Evolutionary conservation across 1,284 basidiomycete genomes (phyloP).

Genomic region (Apiotrichum akiyoshidainum): DNA sequence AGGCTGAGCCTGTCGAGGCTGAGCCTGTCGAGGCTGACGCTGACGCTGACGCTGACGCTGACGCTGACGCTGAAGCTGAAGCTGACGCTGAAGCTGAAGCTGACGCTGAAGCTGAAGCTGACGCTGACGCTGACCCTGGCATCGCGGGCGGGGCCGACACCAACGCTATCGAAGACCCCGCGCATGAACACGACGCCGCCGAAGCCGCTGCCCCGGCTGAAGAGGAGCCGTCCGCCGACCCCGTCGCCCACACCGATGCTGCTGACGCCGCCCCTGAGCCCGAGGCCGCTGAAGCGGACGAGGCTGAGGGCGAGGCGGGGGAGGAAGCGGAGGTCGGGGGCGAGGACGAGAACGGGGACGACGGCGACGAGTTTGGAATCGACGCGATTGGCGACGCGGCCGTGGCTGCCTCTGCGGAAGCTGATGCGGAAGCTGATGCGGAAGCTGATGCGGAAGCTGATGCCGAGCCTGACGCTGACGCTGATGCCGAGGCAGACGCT

Average conservation of each 20-base stretch:
- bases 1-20: slow-evolving; percentile 28
- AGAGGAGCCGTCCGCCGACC: not conserved
- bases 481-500: no score
- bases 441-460: not conserved
- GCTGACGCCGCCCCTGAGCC: not conserved
- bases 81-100: not conserved
- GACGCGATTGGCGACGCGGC: slow-evolving; percentile 15
- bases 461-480: not conserved
- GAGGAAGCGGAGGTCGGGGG: not conserved
- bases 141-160: not conserved
- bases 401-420: slow-evolving; percentile 6
- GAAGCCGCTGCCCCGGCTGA: not conserved
- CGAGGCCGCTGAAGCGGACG: not conserved
- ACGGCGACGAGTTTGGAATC: slow-evolving; percentile 14
- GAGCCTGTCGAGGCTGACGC: slow-evolving; percentile 35
- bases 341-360: slow-evolving; percentile 5
- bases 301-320: not conserved
- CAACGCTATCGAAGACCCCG: not conserved
- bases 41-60: slow-evolving; percentile 36
- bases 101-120: slow-evolving; percentile 28
- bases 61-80: slow-evolving; percentile 34
- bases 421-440: not conserved
- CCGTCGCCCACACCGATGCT: not conserved
- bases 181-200: slow-evolving; percentile 38
- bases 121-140: not conserved